A percentile compares a stretch with the other conserved stretches of the same genome.
Evolutionary conservation across 306 rosid species (phyloP).

Genomic region (Cucumis sativus): DNA sequence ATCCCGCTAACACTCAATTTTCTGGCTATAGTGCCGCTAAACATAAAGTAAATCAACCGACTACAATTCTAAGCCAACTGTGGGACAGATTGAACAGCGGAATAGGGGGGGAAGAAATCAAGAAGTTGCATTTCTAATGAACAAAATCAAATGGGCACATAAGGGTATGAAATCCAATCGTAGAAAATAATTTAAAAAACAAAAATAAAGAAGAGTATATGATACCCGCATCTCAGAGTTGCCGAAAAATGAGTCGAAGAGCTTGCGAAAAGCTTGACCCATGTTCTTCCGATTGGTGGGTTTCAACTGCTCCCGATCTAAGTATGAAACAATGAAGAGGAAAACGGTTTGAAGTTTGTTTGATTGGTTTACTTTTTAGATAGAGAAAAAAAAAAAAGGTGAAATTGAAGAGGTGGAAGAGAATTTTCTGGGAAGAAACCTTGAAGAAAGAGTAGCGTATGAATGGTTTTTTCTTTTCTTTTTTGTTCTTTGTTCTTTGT

Average conservation of each 20-base stretch:
- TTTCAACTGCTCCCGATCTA: background rate
- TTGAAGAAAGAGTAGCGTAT: background rate
- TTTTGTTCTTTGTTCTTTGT: background rate
- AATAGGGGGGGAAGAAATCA: background rate
- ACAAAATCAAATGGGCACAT: background rate
- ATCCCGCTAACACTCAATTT: background rate
- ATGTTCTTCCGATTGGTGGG: slow-evolving; percentile 3
- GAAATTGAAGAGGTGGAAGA: background rate
- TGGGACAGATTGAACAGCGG: background rate
- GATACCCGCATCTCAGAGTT: slow-evolving; percentile 53
- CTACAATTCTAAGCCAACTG: background rate
- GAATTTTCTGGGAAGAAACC: background rate
- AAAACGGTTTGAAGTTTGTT: background rate
- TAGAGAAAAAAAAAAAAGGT: background rate
- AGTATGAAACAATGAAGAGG: background rate
- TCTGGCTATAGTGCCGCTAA: background rate
- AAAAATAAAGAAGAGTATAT: background rate
- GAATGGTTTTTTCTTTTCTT: background rate
- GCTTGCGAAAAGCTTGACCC: slow-evolving; percentile 61
- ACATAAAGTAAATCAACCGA: background rate
- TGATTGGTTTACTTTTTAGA: background rate
- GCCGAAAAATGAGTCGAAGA: slow-evolving; percentile 53
- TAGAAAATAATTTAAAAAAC: background rate
- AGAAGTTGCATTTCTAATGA: background rate
- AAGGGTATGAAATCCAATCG: background rate